These are phyloP conservation scores for Aspergillus sp. DNA, from an alignment of 2,329 filamentous ascomycete genomes.

Conservation along the genomic window DNA sequence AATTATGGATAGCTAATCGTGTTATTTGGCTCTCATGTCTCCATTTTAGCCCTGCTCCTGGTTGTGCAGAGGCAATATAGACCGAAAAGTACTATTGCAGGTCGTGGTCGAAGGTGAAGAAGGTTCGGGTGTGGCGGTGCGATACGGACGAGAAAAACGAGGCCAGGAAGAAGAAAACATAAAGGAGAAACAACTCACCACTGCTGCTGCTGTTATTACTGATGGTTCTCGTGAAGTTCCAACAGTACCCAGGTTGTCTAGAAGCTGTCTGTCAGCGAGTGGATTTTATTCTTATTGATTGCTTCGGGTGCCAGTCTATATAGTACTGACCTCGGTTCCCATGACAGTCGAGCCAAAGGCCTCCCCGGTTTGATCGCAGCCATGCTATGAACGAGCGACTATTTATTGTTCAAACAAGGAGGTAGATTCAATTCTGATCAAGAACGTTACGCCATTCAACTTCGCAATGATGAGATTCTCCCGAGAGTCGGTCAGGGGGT, in stretches of 20 bases:
- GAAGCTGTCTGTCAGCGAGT: background rate
- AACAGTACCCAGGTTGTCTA: slow-evolving; percentile 9
- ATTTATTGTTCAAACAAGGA: no score
- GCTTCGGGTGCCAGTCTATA: background rate
- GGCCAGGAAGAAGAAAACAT: slow-evolving; percentile 12
- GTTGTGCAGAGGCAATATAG: no score
- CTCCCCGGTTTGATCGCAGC: slow-evolving; percentile 11
- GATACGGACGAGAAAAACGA: slow-evolving; percentile 2
- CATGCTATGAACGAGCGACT: slow-evolving; percentile 4
- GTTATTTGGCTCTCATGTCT: no score
- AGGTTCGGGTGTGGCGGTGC: slow-evolving; percentile 17
- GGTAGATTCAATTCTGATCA: background rate
- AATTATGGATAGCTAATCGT: no score
- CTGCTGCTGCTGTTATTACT: slow-evolving; percentile 7
- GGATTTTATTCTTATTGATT: no score
- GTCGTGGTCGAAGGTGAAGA: background rate
- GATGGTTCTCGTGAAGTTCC: slow-evolving; percentile 9
- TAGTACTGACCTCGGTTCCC: slow-evolving; percentile 25
- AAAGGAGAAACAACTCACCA: slow-evolving; percentile 20
- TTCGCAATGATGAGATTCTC: background rate
- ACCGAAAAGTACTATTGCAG: no score
- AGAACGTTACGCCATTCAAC: background rate
- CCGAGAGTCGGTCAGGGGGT: background rate
- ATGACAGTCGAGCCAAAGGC: slow-evolving; percentile 22
- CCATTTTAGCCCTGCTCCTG: no score